Conservation (phyloP, 2,329 filamentous ascomycete genomes). For the Blastomyces gilchristii region DNA sequence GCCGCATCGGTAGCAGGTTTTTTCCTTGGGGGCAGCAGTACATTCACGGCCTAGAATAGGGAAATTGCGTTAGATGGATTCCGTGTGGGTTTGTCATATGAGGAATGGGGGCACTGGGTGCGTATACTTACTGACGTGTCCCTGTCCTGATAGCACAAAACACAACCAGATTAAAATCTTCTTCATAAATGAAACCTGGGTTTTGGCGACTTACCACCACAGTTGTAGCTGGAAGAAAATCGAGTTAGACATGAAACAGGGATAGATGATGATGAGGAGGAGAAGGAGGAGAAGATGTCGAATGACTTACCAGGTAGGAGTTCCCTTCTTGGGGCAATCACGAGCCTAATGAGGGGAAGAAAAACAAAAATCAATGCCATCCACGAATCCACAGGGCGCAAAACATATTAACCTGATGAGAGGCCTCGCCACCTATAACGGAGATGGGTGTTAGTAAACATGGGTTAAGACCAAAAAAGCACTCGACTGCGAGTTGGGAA, state of each 20-base stretch:
- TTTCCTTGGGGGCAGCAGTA: slow-evolving; percentile 79
- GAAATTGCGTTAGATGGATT: slow-evolving; percentile 4
- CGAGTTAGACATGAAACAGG: slow-evolving; percentile 7
- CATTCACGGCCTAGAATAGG: slow-evolving; percentile 65
- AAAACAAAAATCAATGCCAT: slow-evolving; percentile 16
- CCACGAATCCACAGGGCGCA: slow-evolving; percentile 15
- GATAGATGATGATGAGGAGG: no score
- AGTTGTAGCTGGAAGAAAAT: slow-evolving; percentile 59
- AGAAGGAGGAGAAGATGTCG: background rate
- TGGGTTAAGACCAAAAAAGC: background rate
- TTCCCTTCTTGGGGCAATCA: slow-evolving; percentile 75
- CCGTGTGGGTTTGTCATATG: background rate
- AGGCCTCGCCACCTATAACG: slow-evolving; percentile 56
- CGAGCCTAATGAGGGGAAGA: slow-evolving; percentile 51
- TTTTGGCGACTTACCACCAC: slow-evolving; percentile 51
- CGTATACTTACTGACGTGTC: slow-evolving; percentile 61
- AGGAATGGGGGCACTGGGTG: background rate
- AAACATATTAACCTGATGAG: slow-evolving; percentile 58
- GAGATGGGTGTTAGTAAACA: slow-evolving; percentile 10
- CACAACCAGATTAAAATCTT: slow-evolving; percentile 10
- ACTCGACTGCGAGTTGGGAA: background rate
- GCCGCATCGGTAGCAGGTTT: slow-evolving; percentile 55
- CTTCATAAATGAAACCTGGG: background rate
- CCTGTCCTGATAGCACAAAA: slow-evolving; percentile 41
- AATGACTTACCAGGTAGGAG: slow-evolving; percentile 62